phyloP scores from a whole-genome alignment of 306 rosid species.

The Fagus sylvatica region DNA sequence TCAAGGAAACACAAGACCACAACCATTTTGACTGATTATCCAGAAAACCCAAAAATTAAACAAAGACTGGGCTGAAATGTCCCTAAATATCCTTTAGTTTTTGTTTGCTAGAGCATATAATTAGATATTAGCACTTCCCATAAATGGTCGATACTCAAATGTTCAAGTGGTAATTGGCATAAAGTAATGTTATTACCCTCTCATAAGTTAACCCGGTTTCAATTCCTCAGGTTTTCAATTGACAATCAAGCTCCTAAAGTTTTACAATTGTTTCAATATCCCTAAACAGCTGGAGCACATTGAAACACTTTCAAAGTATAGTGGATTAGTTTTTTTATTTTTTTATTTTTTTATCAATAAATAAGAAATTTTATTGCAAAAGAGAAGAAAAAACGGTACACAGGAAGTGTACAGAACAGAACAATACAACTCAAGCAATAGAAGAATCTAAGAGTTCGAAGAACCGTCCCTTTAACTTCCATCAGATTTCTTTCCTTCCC shows the following conservation, averaged over 20 bases:
- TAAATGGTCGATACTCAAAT: not conserved
- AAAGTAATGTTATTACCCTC: not conserved
- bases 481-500: no score
- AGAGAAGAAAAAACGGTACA: no score
- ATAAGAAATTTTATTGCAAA: no score
- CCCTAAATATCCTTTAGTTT: not conserved
- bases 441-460: no score
- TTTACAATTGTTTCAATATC: not conserved
- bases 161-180: not conserved
- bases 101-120: not conserved
- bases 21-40: not conserved
- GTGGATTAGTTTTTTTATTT: not conserved
- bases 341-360: no score
- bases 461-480: no score
- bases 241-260: not conserved
- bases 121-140: not conserved
- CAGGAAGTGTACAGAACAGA: no score
- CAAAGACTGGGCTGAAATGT: not conserved
- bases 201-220: not conserved
- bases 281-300: not conserved
- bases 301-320: not conserved
- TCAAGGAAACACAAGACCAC: not conserved
- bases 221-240: not conserved
- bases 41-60: not conserved
- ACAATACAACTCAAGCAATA: no score